phyloP scores from a whole-genome alignment of 768 basidiomycete genomes.

The Suillus subalutaceus region DNA sequence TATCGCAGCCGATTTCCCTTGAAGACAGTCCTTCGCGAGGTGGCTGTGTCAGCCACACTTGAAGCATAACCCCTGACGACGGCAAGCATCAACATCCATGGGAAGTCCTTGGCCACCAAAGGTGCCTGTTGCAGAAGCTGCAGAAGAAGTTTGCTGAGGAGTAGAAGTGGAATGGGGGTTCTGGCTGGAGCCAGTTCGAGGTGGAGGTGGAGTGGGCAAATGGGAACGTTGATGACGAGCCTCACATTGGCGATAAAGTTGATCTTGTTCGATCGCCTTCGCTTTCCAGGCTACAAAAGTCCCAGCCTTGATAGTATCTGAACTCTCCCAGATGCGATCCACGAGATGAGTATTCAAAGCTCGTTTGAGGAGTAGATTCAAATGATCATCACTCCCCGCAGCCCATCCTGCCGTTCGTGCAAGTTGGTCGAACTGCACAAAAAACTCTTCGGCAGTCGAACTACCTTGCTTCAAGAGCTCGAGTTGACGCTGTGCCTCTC shows the following conservation, averaged over 20 bases:
- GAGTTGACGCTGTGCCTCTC: background rate
- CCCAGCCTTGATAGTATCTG: background rate
- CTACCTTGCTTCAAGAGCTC: background rate
- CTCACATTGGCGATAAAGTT: background rate
- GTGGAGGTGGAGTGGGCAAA: no score
- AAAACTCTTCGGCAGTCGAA: background rate
- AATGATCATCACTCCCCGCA: background rate
- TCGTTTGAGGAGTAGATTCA: background rate
- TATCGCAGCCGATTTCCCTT: background rate
- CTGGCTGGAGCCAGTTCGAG: no score
- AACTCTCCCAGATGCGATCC: background rate
- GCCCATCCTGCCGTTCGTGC: background rate
- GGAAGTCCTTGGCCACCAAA: constrained; percentile 19
- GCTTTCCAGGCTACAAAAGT: background rate
- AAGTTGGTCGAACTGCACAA: background rate
- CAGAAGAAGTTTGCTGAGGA: background rate
- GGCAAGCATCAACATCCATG: constrained; percentile 19
- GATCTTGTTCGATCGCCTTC: background rate
- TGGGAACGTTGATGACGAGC: no score
- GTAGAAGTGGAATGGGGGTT: background rate
- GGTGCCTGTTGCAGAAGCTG: background rate
- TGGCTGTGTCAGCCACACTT: background rate
- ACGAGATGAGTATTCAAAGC: background rate
- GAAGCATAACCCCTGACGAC: constrained; percentile 9
- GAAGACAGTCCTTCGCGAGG: background rate